These are phyloP conservation scores for Claviceps digitariae DNA, from an alignment of 2,329 filamentous ascomycete species.

Conservation along the genomic window DNA sequence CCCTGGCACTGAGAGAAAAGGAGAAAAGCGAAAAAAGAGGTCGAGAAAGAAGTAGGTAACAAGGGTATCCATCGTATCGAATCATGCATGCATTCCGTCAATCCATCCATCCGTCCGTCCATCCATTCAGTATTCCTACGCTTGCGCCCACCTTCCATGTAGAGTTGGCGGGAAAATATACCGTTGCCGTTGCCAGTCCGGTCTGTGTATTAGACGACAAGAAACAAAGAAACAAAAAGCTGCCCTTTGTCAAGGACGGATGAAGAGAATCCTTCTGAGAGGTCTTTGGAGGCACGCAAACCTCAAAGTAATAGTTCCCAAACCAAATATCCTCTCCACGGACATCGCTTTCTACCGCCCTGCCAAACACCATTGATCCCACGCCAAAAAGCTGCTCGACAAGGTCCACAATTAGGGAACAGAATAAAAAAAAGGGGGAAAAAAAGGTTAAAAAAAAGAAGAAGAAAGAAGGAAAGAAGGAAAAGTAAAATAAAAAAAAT, in stretches of 20 bases:
- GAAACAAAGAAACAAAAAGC: conserved; percentile 10
- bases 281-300: background rate
- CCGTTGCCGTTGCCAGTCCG: conserved; percentile 25
- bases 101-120: conserved; percentile 16
- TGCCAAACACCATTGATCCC: conserved; percentile 4
- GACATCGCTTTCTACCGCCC: background rate
- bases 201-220: conserved; percentile 21
- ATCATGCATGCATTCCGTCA: conserved; percentile 31
- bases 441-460: background rate
- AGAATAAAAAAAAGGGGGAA: background rate
- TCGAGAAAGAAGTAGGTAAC: conserved; percentile 16
- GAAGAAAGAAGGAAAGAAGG: background rate
- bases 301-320: background rate
- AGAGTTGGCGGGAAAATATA: background rate
- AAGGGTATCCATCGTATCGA: conserved; percentile 31
- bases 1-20: background rate
- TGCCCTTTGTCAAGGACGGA: conserved; percentile 1
- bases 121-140: conserved; percentile 15
- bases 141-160: conserved; percentile 3
- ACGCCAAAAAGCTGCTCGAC: conserved; percentile 5
- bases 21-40: conserved; percentile 3
- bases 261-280: background rate
- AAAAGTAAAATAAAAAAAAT: conserved; percentile 4
- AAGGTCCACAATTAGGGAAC: conserved; percentile 3
- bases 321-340: background rate